Conservation (phyloP, 805 yeast genomes). For the Ogataea pignaliae region DNA sequence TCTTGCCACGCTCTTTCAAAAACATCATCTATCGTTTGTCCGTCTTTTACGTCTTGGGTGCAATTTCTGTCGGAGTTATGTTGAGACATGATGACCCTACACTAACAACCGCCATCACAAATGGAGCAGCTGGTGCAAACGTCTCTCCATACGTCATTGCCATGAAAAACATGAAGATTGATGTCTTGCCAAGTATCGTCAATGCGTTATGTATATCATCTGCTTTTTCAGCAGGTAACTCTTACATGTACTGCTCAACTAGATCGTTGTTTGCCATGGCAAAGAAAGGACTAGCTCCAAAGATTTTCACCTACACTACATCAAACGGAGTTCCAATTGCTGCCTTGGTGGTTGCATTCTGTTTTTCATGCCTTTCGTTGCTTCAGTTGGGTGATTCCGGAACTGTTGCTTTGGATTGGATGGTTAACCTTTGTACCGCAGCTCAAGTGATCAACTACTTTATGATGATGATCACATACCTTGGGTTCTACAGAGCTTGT, state of each 20-base stretch:
- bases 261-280: slow-evolving; percentile 62
- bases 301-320: slow-evolving; percentile 55
- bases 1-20: slow-evolving; percentile 37
- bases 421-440: slow-evolving; percentile 44
- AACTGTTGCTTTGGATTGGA: slow-evolving; percentile 37
- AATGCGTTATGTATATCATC: slow-evolving; percentile 70
- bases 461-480: slow-evolving; percentile 39
- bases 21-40: slow-evolving; percentile 41
- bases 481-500: slow-evolving; percentile 38
- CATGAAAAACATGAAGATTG: slow-evolving; percentile 59
- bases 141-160: slow-evolving; percentile 80
- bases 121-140: slow-evolving; percentile 63
- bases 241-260: slow-evolving; percentile 68
- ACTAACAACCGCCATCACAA: slow-evolving; percentile 42
- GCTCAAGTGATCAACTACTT: slow-evolving; percentile 45
- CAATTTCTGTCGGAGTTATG: slow-evolving; percentile 37
- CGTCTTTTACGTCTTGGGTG: slow-evolving; percentile 41
- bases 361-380: slow-evolving; percentile 64
- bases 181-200: slow-evolving; percentile 64
- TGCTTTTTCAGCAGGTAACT: slow-evolving; percentile 79
- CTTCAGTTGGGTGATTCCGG: slow-evolving; percentile 42
- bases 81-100: slow-evolving; percentile 33
- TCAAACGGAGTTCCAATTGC: slow-evolving; percentile 66
- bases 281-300: slow-evolving; percentile 66
- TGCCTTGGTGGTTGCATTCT: slow-evolving; percentile 45